These are phyloP conservation scores for Pleomassaria siparia DNA, from an alignment of 2,329 filamentous ascomycete species.

Conservation along the genomic window DNA sequence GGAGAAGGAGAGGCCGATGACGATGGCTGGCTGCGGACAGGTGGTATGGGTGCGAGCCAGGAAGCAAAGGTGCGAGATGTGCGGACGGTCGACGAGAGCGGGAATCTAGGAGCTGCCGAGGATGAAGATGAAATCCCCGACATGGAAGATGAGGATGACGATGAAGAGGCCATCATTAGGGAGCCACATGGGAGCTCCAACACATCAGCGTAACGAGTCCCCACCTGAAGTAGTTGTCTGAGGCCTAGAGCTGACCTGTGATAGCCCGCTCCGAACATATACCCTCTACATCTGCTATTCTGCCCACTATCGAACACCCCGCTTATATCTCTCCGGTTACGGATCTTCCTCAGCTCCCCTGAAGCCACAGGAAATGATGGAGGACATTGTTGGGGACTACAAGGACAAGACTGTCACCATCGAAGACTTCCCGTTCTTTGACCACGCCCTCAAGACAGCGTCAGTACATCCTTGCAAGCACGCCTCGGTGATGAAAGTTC, in stretches of 20 bases:
- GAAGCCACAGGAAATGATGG: conserved; percentile 85
- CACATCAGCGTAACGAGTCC: conserved; percentile 56
- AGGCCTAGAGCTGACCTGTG: conserved; percentile 14
- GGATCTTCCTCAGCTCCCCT: conserved; percentile 76
- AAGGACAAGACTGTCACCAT: conserved; percentile 98
- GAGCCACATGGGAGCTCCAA: conserved; percentile 51
- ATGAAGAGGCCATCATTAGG: conserved; percentile 92
- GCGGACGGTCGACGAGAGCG: conserved; percentile 83
- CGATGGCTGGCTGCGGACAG: conserved; percentile 90
- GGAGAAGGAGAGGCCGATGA: conserved; percentile 60
- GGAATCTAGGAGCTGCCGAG: conserved; percentile 76
- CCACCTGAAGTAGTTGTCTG: neutral
- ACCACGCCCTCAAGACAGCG: conserved; percentile 90
- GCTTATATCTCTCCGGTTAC: conserved; percentile 93
- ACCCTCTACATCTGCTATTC: conserved; percentile 98
- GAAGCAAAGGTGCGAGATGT: conserved; percentile 79
- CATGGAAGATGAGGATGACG: conserved; percentile 96
- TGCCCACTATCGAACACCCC: conserved; percentile 92
- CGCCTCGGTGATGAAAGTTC: conserved; percentile 95
- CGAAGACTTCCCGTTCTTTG: conserved; percentile 95
- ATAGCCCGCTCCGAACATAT: conserved; percentile 84
- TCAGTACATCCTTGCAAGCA: conserved; percentile 97
- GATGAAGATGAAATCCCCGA: conserved; percentile 84
- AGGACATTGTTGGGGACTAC: conserved; percentile 94
- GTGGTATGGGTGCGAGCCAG: conserved; percentile 73